Conservation (phyloP, 176 grass and related monocot species). For the Bromus sterilis region DNA sequence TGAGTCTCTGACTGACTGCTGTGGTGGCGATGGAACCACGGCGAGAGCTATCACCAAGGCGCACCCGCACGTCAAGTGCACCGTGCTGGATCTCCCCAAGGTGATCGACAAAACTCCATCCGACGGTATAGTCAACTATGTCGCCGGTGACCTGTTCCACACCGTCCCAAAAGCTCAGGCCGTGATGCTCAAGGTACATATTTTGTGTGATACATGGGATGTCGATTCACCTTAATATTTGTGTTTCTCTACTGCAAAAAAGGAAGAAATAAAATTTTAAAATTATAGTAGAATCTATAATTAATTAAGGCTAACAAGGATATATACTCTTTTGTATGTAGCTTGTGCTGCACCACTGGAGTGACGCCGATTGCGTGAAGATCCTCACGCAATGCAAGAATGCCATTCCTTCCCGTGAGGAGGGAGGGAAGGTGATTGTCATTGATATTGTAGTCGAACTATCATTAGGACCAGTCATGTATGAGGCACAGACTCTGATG, state of each 20-base stretch:
- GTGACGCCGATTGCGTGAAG: constrained; percentile 18
- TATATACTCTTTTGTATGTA: neutral
- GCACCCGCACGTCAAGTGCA: constrained; percentile 25
- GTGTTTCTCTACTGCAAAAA: too few relatives aligned
- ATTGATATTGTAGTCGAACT: neutral
- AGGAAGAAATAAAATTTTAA: too few relatives aligned
- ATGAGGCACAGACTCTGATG: constrained; percentile 1
- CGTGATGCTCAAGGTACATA: constrained; percentile 30
- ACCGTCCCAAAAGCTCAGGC: constrained; percentile 34
- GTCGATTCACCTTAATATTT: too few relatives aligned
- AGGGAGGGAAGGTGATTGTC: constrained; percentile 27
- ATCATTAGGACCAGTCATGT: neutral
- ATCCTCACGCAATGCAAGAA: constrained; percentile 15
- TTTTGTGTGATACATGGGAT: neutral
- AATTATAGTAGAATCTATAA: too few relatives aligned
- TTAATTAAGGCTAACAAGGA: too few relatives aligned
- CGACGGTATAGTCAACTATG: neutral
- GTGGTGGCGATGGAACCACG: constrained; percentile 21
- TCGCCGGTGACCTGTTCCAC: constrained; percentile 39
- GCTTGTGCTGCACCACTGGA: constrained; percentile 24
- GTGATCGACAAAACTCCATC: neutral
- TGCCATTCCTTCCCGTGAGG: constrained; percentile 4
- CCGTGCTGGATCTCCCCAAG: constrained; percentile 34
- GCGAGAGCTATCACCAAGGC: constrained; percentile 15
- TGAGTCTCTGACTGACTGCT: constrained; percentile 27